Base-by-base conservation (phyloP, 352 stramenopile genomes). In the Albugo laibachii region DNA sequence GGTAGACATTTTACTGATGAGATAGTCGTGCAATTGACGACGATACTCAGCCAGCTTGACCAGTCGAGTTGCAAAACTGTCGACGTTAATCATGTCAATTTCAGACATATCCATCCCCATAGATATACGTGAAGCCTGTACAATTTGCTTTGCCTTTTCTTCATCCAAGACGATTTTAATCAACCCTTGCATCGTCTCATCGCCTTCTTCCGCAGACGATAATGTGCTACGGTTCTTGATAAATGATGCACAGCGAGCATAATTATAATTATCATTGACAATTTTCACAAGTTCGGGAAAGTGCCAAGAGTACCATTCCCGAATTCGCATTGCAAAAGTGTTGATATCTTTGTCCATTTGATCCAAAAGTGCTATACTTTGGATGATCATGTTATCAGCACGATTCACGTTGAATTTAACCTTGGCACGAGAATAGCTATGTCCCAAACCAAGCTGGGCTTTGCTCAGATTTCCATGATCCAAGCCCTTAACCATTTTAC, bases 341-440 rank as follows among this genome's bases (percentile, higher is more conserved):
- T 99, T 99, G 46, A 99, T 84, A 71, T 99, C 96, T 79, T 99
- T 99, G 76, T 99, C 96, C 76, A 99, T 82, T 57, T 99, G 94
- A 76, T 99, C 96, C 13, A 99, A 72, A 18, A 99, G 74, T 53
- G 85, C 94, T 63, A 99, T 99, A 34, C 83, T 91, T 70, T 99
- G 96, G 66, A 99, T 99, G 64, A 99, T 99, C 96, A 99, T 99
- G 69, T 99, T 99, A 66, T 99, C 96, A 15, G 91, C 92, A 39
- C 94, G 80, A 65, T 97, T 97, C 46, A 98, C 95, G 70, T 99
- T 99, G 69, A 99, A 99, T 82, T 99, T 99, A 45, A 93, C 80
- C 78, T 99, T 97, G 49, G 80, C 91, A 65, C 96, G 85, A 52
- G 95, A 99, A 75, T 99, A 99, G 41, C 74, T 94, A 84, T 99